These are phyloP conservation scores for Lactarius vividus DNA, from an alignment of 768 basidiomycete genomes.

Conservation along the genomic window DNA sequence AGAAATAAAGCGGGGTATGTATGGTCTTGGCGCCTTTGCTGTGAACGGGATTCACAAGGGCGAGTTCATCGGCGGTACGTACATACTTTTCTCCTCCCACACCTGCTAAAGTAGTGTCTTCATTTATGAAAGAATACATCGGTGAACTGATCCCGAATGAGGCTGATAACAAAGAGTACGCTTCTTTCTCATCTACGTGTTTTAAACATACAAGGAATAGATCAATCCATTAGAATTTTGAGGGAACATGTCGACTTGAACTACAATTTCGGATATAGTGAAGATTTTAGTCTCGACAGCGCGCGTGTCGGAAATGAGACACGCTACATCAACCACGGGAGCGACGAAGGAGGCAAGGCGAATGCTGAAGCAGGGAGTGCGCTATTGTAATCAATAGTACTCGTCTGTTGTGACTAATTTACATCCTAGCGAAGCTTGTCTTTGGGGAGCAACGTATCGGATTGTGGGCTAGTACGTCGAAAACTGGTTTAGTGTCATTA, in stretches of 20 bases:
- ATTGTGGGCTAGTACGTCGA: conserved; percentile 51
- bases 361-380: conserved; percentile 51
- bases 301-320: conserved; percentile 56
- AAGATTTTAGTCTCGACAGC: conserved; percentile 50
- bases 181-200: conserved; percentile 9
- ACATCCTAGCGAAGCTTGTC: conserved; percentile 48
- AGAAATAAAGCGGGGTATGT: conserved; percentile 30
- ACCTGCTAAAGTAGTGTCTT: background rate
- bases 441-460: conserved; percentile 69
- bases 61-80: conserved; percentile 31
- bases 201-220: background rate
- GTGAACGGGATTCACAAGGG: background rate
- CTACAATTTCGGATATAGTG: conserved; percentile 60
- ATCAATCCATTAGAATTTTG: conserved; percentile 37
- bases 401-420: background rate
- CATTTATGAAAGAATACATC: conserved; percentile 50
- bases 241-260: conserved; percentile 50
- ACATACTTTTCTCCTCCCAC: background rate
- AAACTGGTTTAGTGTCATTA: background rate
- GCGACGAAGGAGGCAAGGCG: conserved; percentile 21
- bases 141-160: conserved; percentile 57
- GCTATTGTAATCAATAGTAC: conserved; percentile 16
- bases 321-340: conserved; percentile 67
- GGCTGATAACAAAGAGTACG: conserved; percentile 50
- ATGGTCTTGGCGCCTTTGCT: conserved; percentile 54